phyloP scores from a whole-genome alignment of 305 asterid species.

The Fraxinus angustifolia region DNA sequence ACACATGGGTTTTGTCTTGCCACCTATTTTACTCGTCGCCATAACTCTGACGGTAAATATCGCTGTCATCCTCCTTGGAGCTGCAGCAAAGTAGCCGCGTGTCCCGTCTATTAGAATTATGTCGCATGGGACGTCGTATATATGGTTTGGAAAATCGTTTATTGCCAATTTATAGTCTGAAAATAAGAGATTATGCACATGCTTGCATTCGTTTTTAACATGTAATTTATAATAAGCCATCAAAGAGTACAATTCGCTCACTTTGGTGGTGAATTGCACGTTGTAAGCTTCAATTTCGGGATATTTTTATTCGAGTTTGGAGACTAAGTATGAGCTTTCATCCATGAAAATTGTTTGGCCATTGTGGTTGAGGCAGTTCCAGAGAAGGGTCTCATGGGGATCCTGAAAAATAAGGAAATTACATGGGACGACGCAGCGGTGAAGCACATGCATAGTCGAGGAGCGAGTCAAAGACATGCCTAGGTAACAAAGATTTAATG shows the following conservation, averaged over 20 bases:
- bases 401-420: slow-evolving; percentile 65
- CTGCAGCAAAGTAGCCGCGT: slow-evolving; percentile 34
- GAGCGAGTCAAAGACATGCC: too few species aligned
- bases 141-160: slow-evolving; percentile 41
- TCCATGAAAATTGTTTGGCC: slow-evolving; percentile 67
- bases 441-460: slow-evolving; percentile 6
- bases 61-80: slow-evolving; percentile 61
- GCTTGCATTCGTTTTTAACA: slow-evolving; percentile 32
- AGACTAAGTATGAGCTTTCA: slow-evolving; percentile 48
- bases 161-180: slow-evolving; percentile 45
- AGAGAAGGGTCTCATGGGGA: slow-evolving; percentile 63
- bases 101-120: slow-evolving; percentile 62
- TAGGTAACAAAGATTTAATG: too few species aligned
- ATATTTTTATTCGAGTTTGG: slow-evolving; percentile 42
- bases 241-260: slow-evolving; percentile 23
- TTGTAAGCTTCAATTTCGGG: slow-evolving; percentile 72
- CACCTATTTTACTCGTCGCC: slow-evolving; percentile 49
- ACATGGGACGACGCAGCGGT: slow-evolving; percentile 52
- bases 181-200: slow-evolving; percentile 42
- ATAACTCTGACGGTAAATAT: slow-evolving; percentile 62
- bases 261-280: slow-evolving; percentile 49
- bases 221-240: slow-evolving; percentile 25
- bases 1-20: slow-evolving; percentile 34
- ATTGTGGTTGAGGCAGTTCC: slow-evolving; percentile 57
- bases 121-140: slow-evolving; percentile 60